These are phyloP conservation scores for Lentinula raphanica DNA, from an alignment of 768 basidiomycete genomes.

Conservation along the genomic window DNA sequence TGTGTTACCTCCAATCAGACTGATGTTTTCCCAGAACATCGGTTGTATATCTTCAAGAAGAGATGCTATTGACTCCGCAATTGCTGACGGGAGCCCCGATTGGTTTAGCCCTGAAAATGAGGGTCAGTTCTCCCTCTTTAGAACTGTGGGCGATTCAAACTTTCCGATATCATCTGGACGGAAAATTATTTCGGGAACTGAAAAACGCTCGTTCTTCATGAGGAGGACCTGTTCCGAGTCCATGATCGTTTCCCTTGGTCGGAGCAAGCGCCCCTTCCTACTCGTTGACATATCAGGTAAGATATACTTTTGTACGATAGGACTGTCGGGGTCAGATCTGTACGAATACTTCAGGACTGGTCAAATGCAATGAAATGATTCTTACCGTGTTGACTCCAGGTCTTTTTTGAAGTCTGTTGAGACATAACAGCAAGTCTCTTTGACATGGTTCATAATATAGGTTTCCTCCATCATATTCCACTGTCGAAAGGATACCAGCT, in stretches of 20 bases:
- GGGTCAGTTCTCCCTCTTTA: neutral
- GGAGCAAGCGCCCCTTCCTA: conserved; percentile 52
- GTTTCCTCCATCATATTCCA: conserved; percentile 99
- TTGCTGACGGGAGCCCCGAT: conserved; percentile 68
- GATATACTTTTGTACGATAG: conserved; percentile 83
- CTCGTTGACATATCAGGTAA: conserved; percentile 81
- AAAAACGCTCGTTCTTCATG: conserved; percentile 90
- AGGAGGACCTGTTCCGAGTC: conserved; percentile 66
- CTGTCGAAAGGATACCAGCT: conserved; percentile 89
- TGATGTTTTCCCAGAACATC: conserved; percentile 95
- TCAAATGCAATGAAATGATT: conserved; percentile 15
- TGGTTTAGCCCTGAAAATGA: conserved; percentile 63
- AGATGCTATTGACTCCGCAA: conserved; percentile 69
- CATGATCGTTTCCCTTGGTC: conserved; percentile 44
- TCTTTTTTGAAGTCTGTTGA: conserved; percentile 67
- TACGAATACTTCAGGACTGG: neutral
- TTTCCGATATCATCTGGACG: conserved; percentile 84
- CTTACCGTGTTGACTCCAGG: conserved; percentile 74
- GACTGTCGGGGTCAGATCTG: conserved; percentile 56
- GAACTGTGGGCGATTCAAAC: conserved; percentile 18
- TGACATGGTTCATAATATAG: conserved; percentile 87
- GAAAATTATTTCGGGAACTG: conserved; percentile 90
- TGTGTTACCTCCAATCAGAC: conserved; percentile 79
- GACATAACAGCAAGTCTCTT: conserved; percentile 88
- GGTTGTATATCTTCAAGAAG: conserved; percentile 81